A percentile compares a stretch with the other conserved stretches of the same genome.
Evolutionary conservation across 108 stramenopile genomes (phyloP).

Genomic region (Pseudonitzschia pungens): DNA sequence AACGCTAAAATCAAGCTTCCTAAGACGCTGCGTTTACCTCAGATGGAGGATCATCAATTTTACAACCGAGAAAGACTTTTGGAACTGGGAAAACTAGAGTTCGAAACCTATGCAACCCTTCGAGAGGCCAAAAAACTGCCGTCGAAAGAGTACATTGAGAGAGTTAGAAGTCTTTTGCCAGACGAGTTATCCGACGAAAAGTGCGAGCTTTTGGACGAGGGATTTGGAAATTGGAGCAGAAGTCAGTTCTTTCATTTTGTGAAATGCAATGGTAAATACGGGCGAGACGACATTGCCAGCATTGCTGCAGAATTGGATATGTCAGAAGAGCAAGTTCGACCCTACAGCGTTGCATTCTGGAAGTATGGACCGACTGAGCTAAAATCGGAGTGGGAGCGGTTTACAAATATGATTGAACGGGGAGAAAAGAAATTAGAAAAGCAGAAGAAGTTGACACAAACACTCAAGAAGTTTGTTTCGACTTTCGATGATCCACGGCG

Average conservation of each 20-base stretch:
- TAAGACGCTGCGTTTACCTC: slow-evolving; percentile 68
- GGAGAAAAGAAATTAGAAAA: slow-evolving; percentile 87
- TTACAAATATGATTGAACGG: slow-evolving; percentile 68
- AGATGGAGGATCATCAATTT: slow-evolving; percentile 95
- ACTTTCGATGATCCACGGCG: slow-evolving; percentile 81
- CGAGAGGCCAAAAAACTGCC: slow-evolving; percentile 76
- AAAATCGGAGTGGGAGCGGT: slow-evolving; percentile 85
- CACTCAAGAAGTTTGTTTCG: slow-evolving; percentile 73
- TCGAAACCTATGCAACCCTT: slow-evolving; percentile 75
- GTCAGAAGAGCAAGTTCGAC: slow-evolving; percentile 72
- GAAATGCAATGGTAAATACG: slow-evolving; percentile 88
- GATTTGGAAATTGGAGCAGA: slow-evolving; percentile 91
- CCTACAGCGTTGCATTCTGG: slow-evolving; percentile 91
- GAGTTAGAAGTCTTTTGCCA: slow-evolving; percentile 58
- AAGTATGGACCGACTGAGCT: slow-evolving; percentile 72
- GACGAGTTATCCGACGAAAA: slow-evolving; percentile 82
- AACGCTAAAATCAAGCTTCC: slow-evolving; percentile 77
- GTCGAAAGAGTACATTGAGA: slow-evolving; percentile 55
- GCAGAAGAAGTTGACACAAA: slow-evolving; percentile 58
- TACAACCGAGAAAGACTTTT: slow-evolving; percentile 87
- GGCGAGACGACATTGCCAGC: slow-evolving; percentile 79
- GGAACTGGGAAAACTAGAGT: slow-evolving; percentile 79
- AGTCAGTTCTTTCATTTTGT: slow-evolving; percentile 91
- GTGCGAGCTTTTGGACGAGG: slow-evolving; percentile 83
- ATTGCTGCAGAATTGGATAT: slow-evolving; percentile 89